Evolutionary conservation across 2,329 filamentous ascomycete genomes (phyloP).

Genomic region (Aspergillus quadrilineatus): DNA sequence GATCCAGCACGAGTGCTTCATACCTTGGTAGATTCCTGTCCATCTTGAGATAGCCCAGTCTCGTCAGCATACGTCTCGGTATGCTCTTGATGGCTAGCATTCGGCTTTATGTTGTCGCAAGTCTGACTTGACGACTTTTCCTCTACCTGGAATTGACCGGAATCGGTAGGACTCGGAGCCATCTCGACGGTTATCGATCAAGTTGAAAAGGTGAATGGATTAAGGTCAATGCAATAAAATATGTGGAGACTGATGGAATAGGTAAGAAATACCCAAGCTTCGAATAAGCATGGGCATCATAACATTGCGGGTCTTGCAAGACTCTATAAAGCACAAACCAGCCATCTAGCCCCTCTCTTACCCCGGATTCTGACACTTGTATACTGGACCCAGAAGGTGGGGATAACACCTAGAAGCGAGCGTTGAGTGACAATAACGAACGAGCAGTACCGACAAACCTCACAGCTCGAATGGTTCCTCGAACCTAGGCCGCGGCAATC

Average conservation of each 20-base stretch:
- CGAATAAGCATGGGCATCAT: slow-evolving; percentile 10
- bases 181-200: slow-evolving; percentile 1
- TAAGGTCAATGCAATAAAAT: background rate
- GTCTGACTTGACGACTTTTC: slow-evolving; percentile 31
- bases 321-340: background rate
- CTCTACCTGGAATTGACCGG: slow-evolving; percentile 22
- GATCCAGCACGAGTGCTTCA: slow-evolving; percentile 5
- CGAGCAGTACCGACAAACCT: slow-evolving; percentile 11
- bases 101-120: slow-evolving; percentile 29
- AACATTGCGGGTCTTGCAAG: slow-evolving; percentile 9
- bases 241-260: background rate
- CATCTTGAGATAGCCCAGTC: slow-evolving; percentile 17
- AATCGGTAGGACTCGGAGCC: slow-evolving; percentile 12
- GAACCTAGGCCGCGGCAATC: slow-evolving; percentile 27
- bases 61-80: slow-evolving; percentile 50
- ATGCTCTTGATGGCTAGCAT: slow-evolving; percentile 49
- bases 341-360: background rate
- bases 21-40: slow-evolving; percentile 42
- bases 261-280: slow-evolving; percentile 8
- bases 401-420: background rate
- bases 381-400: background rate
- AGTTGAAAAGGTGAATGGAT: background rate
- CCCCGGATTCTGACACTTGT: slow-evolving; percentile 12
- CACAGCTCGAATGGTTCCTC: slow-evolving; percentile 8
- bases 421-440: background rate